Base-by-base conservation (phyloP, 768 basidiomycete genomes). In the Auriscalpium vulgare region DNA sequence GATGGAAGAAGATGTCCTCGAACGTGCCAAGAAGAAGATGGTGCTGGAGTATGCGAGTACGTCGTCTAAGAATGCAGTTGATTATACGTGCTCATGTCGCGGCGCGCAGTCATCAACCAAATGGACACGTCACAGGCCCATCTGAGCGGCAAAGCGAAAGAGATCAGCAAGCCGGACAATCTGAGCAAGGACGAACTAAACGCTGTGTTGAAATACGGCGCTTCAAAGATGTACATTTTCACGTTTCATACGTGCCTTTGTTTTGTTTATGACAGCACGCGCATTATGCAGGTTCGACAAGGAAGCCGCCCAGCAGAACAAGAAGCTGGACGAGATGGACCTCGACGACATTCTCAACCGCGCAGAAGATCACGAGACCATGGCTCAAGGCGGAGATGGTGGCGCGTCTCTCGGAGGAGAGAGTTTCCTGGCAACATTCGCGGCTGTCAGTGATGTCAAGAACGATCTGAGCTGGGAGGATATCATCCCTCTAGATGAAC, bases 401-500 rank as follows among this genome's bases (percentile, higher is more conserved):
- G 91, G 91, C 47, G 83, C 94, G 11, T 98, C 97, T 4, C 81
- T 97, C n/a, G 97, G 97, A 70, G 97, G 97, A 50, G 93, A 97
- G 74, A 85, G 88, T 56, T 99, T 99, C 82, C 79, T 99, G 53
- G 86, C 94, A 23, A 87, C 91, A 61, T 95, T 98, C 68, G 95
- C 95, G 19, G 87, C 86, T 50, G 91, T 98, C 62, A 97, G 93
- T 70, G 97, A 99, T 69, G 85, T 99, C 67, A 98, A 97, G 80
- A 92, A 94, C 67, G 95, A 98, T 73, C 93, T 95, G 84, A 92
- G 71, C 65, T 99, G 97, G 97, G 97, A 99, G 67, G 97, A 98
- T 59, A 98, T 99, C 70, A 98, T 99, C 63, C 97, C 97, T 16
- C 69, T 88, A 9, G 93, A 95, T 21, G 93, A 93, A 65, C 86